Conservation (phyloP, 805 yeast species). For the Blastobotrys mokoenaii region DNA sequence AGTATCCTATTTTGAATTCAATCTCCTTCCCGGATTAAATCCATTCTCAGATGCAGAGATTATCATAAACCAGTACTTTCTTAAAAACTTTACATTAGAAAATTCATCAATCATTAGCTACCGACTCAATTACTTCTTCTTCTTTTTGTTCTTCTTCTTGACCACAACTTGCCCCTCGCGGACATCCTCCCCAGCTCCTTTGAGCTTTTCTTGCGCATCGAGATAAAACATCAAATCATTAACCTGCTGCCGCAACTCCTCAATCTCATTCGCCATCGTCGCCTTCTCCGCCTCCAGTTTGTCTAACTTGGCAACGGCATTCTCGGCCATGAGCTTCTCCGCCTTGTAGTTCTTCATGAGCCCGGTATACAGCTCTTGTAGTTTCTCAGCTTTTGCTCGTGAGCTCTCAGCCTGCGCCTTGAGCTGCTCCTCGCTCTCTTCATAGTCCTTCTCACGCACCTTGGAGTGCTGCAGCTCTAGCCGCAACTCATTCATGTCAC, state of each 20-base stretch:
- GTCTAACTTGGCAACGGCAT: slow-evolving; percentile 35
- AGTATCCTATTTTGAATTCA: no score
- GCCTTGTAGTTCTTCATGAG: slow-evolving; percentile 36
- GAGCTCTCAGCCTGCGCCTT: slow-evolving; percentile 1
- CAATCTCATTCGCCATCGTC: slow-evolving; percentile 20
- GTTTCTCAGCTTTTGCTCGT: slow-evolving; percentile 13
- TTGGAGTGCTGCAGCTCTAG: background rate
- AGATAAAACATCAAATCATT: slow-evolving; percentile 74
- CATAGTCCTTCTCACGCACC: slow-evolving; percentile 6
- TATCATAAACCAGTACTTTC: no score
- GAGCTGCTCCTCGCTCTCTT: slow-evolving; percentile 5
- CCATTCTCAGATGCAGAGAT: no score
- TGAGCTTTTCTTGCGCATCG: slow-evolving; percentile 64
- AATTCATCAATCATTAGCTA: no score
- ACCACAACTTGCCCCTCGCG: slow-evolving; percentile 46
- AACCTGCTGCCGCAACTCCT: slow-evolving; percentile 26
- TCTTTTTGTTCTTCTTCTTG: background rate
- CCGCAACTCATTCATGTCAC: slow-evolving; percentile 14
- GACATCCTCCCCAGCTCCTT: slow-evolving; percentile 62
- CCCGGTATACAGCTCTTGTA: slow-evolving; percentile 20
- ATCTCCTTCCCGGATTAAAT: no score
- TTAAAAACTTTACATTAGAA: no score
- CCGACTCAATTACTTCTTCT: no score
- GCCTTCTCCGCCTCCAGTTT: slow-evolving; percentile 23
- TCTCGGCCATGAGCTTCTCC: slow-evolving; percentile 39